These are phyloP conservation scores for Corrigiola litoralis DNA, from an alignment of 179 eudicot genomes.

Conservation along the genomic window DNA sequence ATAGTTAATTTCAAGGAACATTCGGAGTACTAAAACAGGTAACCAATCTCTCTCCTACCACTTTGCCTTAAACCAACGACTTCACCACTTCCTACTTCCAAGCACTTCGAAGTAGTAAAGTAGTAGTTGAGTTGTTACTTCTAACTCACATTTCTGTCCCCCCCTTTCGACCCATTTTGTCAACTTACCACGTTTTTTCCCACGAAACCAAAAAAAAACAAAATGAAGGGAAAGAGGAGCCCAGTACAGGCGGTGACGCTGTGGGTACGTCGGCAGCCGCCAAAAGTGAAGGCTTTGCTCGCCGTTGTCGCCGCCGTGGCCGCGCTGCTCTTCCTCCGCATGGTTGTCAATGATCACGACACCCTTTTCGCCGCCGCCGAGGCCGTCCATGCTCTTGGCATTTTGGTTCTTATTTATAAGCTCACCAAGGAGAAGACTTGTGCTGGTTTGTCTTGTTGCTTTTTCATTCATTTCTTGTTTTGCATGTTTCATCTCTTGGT, in stretches of 20 bases:
- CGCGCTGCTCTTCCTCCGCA: constrained; percentile 24
- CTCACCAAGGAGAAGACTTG: constrained; percentile 41
- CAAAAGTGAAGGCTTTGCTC: constrained; percentile 33
- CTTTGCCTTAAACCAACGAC: too few species aligned
- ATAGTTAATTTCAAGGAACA: too few species aligned
- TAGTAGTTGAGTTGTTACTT: too few species aligned
- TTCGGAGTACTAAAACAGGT: too few species aligned
- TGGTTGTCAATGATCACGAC: constrained; percentile 35
- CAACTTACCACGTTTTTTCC: not conserved
- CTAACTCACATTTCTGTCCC: too few species aligned
- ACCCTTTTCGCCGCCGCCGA: constrained; percentile 40
- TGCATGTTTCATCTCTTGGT: not conserved
- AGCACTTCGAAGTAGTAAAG: too few species aligned
- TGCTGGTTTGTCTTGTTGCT: constrained; percentile 18
- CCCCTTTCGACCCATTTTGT: too few species aligned
- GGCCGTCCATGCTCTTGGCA: constrained; percentile 37
- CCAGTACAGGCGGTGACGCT: constrained; percentile 28
- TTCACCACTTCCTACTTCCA: too few species aligned
- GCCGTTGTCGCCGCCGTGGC: constrained; percentile 24
- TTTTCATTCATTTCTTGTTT: not conserved
- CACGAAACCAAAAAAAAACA: not conserved
- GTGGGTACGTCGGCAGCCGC: constrained; percentile 34
- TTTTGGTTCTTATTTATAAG: constrained; percentile 33
- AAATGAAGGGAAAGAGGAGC: constrained; percentile 28
- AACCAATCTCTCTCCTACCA: too few species aligned